These are phyloP conservation scores for Podospora tetraspora DNA, from an alignment of 495 filamentous ascomycete species.

Conservation along the genomic window DNA sequence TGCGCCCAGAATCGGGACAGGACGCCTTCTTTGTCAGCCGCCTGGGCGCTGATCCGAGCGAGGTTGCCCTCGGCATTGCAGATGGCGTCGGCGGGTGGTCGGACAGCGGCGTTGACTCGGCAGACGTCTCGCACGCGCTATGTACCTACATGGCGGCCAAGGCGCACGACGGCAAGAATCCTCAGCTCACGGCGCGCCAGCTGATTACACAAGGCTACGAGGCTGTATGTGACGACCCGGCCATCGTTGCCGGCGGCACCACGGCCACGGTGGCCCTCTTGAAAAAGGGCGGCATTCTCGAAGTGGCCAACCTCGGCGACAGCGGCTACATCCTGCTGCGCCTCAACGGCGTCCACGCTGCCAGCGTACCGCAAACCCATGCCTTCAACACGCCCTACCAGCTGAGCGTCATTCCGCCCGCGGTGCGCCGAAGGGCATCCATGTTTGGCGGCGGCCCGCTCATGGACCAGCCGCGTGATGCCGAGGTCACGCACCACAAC, in stretches of 20 bases:
- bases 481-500: constrained; percentile 65
- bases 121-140: constrained; percentile 91
- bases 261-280: constrained; percentile 82
- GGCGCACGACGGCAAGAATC: constrained; percentile 45
- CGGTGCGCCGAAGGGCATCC: constrained; percentile 66
- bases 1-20: constrained; percentile 75
- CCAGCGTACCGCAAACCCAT: constrained; percentile 84
- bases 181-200: constrained; percentile 54
- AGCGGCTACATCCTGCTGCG: constrained; percentile 89
- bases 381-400: constrained; percentile 97
- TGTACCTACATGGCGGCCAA: constrained; percentile 82
- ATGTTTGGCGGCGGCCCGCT: constrained; percentile 78
- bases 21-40: constrained; percentile 92
- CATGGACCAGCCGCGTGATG: constrained; percentile 76
- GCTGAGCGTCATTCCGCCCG: constrained; percentile 78
- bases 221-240: constrained; percentile 63
- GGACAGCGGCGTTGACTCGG: constrained; percentile 84
- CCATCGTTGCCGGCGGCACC: constrained; percentile 75
- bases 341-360: constrained; percentile 73
- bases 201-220: constrained; percentile 83
- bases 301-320: constrained; percentile 94
- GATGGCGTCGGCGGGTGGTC: constrained; percentile 96
- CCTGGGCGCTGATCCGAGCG: constrained; percentile 52
- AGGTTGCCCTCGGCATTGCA: constrained; percentile 76
- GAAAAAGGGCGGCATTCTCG: constrained; percentile 61